Conservation (phyloP, 2,329 filamentous ascomycete genomes). For the Fusarium mundagurra region DNA sequence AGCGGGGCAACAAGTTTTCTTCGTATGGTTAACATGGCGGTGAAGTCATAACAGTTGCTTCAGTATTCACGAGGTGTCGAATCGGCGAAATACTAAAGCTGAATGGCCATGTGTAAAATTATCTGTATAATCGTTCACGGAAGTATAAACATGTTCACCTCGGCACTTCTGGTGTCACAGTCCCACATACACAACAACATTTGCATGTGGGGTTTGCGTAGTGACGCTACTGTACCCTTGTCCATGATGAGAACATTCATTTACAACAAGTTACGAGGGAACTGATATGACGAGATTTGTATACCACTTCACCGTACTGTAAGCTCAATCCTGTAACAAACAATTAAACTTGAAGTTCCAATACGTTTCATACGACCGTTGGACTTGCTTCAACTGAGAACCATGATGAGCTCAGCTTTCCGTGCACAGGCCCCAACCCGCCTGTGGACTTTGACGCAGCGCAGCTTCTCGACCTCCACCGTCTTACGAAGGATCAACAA, state of each 20-base stretch:
- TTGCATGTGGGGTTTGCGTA: background rate
- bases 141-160: background rate
- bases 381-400: accelerated
- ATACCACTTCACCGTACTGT: accelerated
- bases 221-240: background rate
- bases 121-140: accelerated
- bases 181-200: background rate
- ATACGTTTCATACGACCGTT: accelerated
- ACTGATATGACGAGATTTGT: too few relatives aligned
- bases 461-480: background rate
- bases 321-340: accelerated
- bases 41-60: background rate
- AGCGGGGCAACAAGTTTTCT: background rate
- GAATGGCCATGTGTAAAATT: accelerated
- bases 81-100: too few relatives aligned
- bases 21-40: background rate
- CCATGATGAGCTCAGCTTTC: background rate
- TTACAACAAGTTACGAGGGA: too few relatives aligned
- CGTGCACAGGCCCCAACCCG: background rate
- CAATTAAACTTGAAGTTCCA: accelerated
- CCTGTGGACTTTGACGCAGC: accelerated
- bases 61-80: background rate
- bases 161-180: background rate
- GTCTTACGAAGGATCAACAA: conserved; percentile 68
- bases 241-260: background rate